These are phyloP conservation scores for Tuber umbilicatum DNA, from an alignment of 495 filamentous ascomycete genomes.

Conservation along the genomic window DNA sequence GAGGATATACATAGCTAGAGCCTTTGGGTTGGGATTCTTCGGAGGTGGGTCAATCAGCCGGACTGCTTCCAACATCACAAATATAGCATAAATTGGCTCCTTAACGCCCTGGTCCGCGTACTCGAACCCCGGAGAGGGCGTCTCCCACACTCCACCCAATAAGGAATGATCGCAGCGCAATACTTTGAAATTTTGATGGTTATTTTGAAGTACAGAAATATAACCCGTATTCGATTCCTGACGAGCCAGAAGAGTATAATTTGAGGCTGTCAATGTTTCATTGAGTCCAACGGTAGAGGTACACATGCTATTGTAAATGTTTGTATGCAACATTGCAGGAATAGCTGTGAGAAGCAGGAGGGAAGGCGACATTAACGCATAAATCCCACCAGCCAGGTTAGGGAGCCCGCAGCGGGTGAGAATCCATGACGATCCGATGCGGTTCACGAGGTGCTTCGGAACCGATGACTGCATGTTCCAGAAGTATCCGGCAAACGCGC, in stretches of 20 bases:
- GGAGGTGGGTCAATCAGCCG: constrained; percentile 60
- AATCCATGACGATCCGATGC: constrained; percentile 56
- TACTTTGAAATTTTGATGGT: constrained; percentile 63
- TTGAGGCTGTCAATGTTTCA: constrained; percentile 50
- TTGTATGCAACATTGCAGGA: constrained; percentile 51
- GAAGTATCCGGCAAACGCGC: constrained; percentile 57
- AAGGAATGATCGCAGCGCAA: constrained; percentile 92
- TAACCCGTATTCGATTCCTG: constrained; percentile 84
- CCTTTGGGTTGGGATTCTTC: constrained; percentile 52
- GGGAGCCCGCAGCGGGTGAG: constrained; percentile 68
- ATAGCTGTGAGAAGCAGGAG: constrained; percentile 52
- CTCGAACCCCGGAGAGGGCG: constrained; percentile 48
- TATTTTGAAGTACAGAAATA: constrained; percentile 75
- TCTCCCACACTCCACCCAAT: constrained; percentile 87
- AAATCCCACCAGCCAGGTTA: constrained; percentile 56
- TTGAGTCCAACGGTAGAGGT: constrained; percentile 58
- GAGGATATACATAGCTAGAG: constrained; percentile 68
- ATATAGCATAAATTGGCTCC: constrained; percentile 89
- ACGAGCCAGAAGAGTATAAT: constrained; percentile 65
- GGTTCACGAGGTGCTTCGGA: constrained; percentile 48
- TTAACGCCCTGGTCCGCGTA: constrained; percentile 46
- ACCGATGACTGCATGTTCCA: constrained; percentile 52
- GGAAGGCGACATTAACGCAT: constrained; percentile 60
- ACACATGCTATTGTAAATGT: constrained; percentile 63
- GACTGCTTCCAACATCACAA: constrained; percentile 86